Conservation (phyloP, 108 stramenopile species). For the Ochromonas danica region DNA sequence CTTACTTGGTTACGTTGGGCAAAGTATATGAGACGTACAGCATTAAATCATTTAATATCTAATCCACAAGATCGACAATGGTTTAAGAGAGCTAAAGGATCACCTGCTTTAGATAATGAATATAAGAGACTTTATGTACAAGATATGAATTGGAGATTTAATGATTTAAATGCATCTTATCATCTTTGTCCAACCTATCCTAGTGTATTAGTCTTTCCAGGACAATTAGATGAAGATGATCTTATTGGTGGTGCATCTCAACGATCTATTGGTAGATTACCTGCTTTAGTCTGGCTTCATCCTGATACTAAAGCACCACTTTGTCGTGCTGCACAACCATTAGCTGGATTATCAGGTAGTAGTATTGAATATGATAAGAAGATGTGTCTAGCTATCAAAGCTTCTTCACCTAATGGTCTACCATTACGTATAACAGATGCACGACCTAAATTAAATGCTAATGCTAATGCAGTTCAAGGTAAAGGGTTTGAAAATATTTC, state of each 20-base stretch:
- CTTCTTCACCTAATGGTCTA: not conserved
- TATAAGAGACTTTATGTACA: not conserved
- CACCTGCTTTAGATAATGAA: not conserved
- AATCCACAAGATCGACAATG: not conserved
- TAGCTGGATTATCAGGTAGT: slow-evolving; percentile 14
- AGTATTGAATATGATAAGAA: slow-evolving; percentile 22
- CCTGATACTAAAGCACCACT: slow-evolving; percentile 50
- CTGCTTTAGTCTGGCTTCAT: slow-evolving; percentile 54
- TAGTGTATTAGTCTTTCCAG: not conserved
- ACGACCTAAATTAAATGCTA: slow-evolving; percentile 31
- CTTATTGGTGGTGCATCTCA: not conserved
- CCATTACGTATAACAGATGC: slow-evolving; percentile 34
- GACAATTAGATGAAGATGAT: slow-evolving; percentile 3
- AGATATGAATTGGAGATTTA: slow-evolving; percentile 16
- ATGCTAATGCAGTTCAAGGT: slow-evolving; percentile 34
- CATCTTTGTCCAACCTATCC: slow-evolving; percentile 23
- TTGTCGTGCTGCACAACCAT: slow-evolving; percentile 50
- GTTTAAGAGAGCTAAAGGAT: not conserved
- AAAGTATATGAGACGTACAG: not conserved
- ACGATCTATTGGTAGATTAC: slow-evolving; percentile 39
- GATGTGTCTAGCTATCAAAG: slow-evolving; percentile 19
- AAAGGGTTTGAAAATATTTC: slow-evolving; percentile 33
- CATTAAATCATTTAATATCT: not conserved
- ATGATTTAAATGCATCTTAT: slow-evolving; percentile 1
- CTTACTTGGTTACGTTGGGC: slow-evolving; percentile 8